Percentiles rank a stretch among this genome's conserved stretches.
Evolutionary conservation across 2,329 filamentous ascomycete genomes (phyloP).

Genomic region (Verticillium alfalfae): DNA sequence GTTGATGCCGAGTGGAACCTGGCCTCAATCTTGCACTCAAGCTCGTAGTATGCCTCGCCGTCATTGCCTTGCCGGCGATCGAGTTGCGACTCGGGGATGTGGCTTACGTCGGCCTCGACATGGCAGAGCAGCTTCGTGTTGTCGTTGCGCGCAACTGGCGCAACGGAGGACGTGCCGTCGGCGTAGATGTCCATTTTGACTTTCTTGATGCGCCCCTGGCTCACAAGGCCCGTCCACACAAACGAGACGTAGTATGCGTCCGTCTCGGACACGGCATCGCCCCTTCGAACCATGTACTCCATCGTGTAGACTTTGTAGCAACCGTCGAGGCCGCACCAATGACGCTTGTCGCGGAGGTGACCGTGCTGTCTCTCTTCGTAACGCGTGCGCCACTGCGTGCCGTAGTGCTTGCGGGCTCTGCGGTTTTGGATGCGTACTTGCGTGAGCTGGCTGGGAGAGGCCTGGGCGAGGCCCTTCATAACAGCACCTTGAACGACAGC

Average conservation of each 20-base stretch:
- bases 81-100: conserved; percentile 30
- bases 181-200: conserved; percentile 29
- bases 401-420: conserved; percentile 71
- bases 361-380: conserved; percentile 69
- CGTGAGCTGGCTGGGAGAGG: conserved; percentile 24
- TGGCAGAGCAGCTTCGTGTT: conserved; percentile 28
- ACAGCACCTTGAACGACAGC: conserved; percentile 46
- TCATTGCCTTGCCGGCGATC: conserved; percentile 26
- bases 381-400: conserved; percentile 74
- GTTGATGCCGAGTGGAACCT: conserved; percentile 35
- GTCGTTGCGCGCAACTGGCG: conserved; percentile 27
- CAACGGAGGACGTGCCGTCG: conserved; percentile 19
- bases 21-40: conserved; percentile 32
- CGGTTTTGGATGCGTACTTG: conserved; percentile 38
- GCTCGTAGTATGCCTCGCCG: conserved; percentile 31
- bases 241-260: conserved; percentile 27
- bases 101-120: conserved; percentile 32
- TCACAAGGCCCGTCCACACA: conserved; percentile 23
- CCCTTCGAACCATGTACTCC: conserved; percentile 36
- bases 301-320: conserved; percentile 31
- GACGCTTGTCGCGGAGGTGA: conserved; percentile 22
- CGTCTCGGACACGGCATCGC: conserved; percentile 32
- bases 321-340: conserved; percentile 30
- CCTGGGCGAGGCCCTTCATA: conserved; percentile 38
- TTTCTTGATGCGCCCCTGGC: conserved; percentile 23